Evolutionary conservation across 805 yeast species (phyloP), one percentile per base, ranked within the genome.

Genomic region (Pachysolen tannophilus): DNA sequence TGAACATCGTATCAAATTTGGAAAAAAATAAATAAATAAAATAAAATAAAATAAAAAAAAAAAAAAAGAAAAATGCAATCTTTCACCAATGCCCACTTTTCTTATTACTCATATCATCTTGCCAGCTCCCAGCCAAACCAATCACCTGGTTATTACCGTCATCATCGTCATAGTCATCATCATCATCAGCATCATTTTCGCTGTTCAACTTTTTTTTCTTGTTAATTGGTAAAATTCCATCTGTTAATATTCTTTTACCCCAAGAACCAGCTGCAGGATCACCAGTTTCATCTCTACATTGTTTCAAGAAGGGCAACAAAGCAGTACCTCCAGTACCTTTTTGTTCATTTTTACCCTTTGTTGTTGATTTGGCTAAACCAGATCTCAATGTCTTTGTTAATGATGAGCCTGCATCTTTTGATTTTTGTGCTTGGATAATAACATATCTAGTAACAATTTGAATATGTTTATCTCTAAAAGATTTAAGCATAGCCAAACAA

Each of bases 311-410:
- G 19, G 96, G 95, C 39, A 88, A 70, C 48, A 88, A 66, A 1
- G 94, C 78, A 0, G 97, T 88, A 30, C 97, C 97, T 15, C 97
- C 97, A 1, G 97, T 88, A 11, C 97, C 97, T 47, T 75, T 73
- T 43, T 72, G 75, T 39, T 72, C 80, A 28, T 65, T 68, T 39
- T 67, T 66, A 8, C 34, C 41, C 41, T 16, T 33, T 37, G 46
- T 42, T 36, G 64, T 68, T 24, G 65, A 53, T 46, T 69, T 74
- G 32, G 73, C 87, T 59, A 71, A 67, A 14, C 80, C 92, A 2
- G 83, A 72, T 48, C 86, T 71, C 38, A 78, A 54, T 7, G 87
- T 78, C 33, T 69, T 65, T 26, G 65, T 55, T 11, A 51, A 30
- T 14, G 45, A 40, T 9, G 79, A 71, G 3, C 83, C 83, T 46